Evolutionary conservation across 2,329 filamentous ascomycete genomes (phyloP).

Genomic region (Claviceps fusiformis): DNA sequence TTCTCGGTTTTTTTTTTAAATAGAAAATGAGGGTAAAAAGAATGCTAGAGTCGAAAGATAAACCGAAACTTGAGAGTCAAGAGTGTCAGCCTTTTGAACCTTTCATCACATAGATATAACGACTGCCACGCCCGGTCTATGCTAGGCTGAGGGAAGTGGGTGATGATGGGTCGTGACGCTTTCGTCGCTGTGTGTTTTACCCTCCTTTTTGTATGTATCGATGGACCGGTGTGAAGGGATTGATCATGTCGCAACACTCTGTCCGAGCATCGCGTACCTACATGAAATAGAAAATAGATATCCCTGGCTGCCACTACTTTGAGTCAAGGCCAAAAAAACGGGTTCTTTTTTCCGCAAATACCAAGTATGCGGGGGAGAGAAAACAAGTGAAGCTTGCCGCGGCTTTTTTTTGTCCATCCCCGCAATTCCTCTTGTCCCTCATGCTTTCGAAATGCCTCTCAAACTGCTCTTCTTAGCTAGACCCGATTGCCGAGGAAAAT

Average conservation of each 20-base stretch:
- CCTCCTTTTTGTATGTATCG: not conserved
- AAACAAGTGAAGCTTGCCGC: not conserved
- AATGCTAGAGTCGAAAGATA: too few relatives aligned
- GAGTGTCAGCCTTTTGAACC: not conserved
- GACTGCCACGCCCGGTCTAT: not conserved
- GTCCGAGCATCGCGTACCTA: not conserved
- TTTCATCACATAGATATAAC: not conserved
- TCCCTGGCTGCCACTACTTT: not conserved
- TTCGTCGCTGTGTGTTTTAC: not conserved
- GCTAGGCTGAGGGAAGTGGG: not conserved
- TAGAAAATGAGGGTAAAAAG: too few relatives aligned
- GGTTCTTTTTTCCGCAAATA: not conserved
- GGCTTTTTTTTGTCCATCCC: slow-evolving; percentile 1
- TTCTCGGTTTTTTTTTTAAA: too few relatives aligned
- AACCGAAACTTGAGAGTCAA: not conserved
- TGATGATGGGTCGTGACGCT: not conserved
- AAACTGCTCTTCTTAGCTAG: not conserved
- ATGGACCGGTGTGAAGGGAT: not conserved
- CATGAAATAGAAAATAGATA: not conserved
- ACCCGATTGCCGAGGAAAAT: slow-evolving; percentile 2
- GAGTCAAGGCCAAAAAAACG: not conserved
- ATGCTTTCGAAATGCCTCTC: not conserved
- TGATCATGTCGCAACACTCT: not conserved
- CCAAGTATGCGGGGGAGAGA: not conserved
- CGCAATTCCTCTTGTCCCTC: not conserved